Conservation (phyloP, 345 rosid species). For the Cardamine chenopodiifolia region DNA sequence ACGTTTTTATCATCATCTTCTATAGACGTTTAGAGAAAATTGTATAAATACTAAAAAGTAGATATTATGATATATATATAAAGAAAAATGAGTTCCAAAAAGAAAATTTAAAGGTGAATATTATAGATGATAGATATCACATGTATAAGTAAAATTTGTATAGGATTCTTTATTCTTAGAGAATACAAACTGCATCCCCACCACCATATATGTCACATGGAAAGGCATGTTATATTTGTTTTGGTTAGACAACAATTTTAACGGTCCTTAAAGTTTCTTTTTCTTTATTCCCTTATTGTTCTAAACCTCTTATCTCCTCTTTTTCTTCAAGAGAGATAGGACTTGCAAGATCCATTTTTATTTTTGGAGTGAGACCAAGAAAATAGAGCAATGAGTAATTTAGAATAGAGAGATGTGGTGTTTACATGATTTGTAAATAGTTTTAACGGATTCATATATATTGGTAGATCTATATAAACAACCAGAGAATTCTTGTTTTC, state of each 20-base stretch:
- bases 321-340: not conserved
- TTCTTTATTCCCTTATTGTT: conserved; percentile 29
- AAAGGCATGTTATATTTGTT: conserved; percentile 37
- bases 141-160: conserved; percentile 21
- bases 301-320: not conserved
- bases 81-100: not conserved
- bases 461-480: not conserved
- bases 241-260: conserved; percentile 30
- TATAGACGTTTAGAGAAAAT: not conserved
- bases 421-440: not conserved
- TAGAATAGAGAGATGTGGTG: not conserved
- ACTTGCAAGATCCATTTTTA: not conserved
- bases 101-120: not conserved
- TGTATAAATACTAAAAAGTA: not conserved
- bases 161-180: conserved; percentile 15
- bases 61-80: not conserved
- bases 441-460: not conserved
- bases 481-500: not conserved
- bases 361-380: not conserved
- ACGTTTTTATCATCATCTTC: not conserved
- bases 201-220: conserved; percentile 34
- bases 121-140: not conserved
- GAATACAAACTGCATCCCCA: conserved; percentile 26
- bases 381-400: not conserved
- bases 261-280: conserved; percentile 28